Base-by-base conservation (phyloP, 2,329 filamentous ascomycete genomes). In the Ascochyta fabae region DNA sequence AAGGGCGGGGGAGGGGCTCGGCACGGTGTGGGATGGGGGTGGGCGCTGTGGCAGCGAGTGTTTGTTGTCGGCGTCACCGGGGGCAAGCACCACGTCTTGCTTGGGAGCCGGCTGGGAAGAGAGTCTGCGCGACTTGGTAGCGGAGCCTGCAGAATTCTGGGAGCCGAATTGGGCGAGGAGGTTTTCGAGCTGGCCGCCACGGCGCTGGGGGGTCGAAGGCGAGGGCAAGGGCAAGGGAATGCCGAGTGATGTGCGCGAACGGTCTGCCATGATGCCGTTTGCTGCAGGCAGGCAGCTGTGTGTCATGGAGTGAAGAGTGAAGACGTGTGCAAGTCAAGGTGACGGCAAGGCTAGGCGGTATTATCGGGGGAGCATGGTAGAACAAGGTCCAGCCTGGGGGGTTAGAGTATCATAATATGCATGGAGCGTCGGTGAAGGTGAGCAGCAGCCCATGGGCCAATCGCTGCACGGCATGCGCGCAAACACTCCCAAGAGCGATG, bases 91-190 rank as follows among this genome's bases (percentile, higher is more conserved):
- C 6, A 12, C 39, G 10, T 57, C 44, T 40, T 29, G 54, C 31
- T 53, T 57, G 16, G 40, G 12, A 19, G 43, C 33, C 9, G 47
- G 29, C 16, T 57, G 53, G 3, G 58, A 48, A 16, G 67, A 66
- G 6, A 50, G 31, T 22, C 65, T 61, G n/a, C 67, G 60, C 27
- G 60, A 59, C 47, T 71, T 70, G 6, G 72, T 74, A 1, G 68
- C 70, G 0, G 74, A 74, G 7, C 67, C 68, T 3, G 68, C 65
- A 15, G 68, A 70, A 19, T 48, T 68, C 22, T 63, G 64, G 0
- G 70, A 68, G 3, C 66, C 69, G 42, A 75, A 75, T 29, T 67
- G 64, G 4, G 58, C 61, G n/a, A 75, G 62, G 13, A 75, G 60
- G 44, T 65, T 57, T 12, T 68, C 44, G 3, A 68, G 53, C 5